Base-by-base conservation (phyloP, 1,284 basidiomycete genomes). In the Apiotrichum veenhuisii region DNA sequence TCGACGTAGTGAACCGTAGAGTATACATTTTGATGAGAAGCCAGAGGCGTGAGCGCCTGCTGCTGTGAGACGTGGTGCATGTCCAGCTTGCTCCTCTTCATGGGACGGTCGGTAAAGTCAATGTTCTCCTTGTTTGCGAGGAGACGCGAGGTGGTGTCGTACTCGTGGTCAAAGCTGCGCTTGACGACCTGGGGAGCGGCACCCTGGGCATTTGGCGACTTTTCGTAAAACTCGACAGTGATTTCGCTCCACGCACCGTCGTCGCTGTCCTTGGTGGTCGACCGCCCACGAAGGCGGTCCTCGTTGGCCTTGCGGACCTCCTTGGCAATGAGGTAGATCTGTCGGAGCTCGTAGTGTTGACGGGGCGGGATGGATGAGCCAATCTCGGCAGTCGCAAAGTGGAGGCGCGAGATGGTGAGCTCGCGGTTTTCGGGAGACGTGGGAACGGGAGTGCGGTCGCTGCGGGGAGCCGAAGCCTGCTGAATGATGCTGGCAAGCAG, bases 271-370 rank as follows among this genome's bases (percentile, higher is more conserved):
- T 30, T 26, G 26, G 51, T 42, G 1, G 47, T 37, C 9, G 47
- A 47, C n/a, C 50, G 58, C 22, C 57, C 60, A 34, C 57, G 57
- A 30, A 52, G 33, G 8, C 54, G 51, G 54, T 62, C 60, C 54
- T 62, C 60, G 54, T 48, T 52, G 41, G 55, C 61, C 61, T 63
- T 63, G 61, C 58, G 58, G 11, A 63, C 77, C 52, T 78, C 74
- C 63, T 66, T 74, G 34, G 79, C 81, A n/a, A 81, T 76, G 43
- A 76, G 69, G 68, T 81, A 82, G 23, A 82, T 74, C 59, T 81
- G 80, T 47, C 77, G 74, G 5, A 82, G 64, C 56, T 80, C 73
- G 23, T 68, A 70, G 48, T 79, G 73, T 57, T 78, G 78, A 36
- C 79, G 76, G 4, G 73, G 72, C 26, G 77, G 76, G 55, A 81